Percentiles rank a stretch among this genome's conserved stretches.
Conservation (phyloP, 179 eudicot species). For the Beta corolliflora region DNA sequence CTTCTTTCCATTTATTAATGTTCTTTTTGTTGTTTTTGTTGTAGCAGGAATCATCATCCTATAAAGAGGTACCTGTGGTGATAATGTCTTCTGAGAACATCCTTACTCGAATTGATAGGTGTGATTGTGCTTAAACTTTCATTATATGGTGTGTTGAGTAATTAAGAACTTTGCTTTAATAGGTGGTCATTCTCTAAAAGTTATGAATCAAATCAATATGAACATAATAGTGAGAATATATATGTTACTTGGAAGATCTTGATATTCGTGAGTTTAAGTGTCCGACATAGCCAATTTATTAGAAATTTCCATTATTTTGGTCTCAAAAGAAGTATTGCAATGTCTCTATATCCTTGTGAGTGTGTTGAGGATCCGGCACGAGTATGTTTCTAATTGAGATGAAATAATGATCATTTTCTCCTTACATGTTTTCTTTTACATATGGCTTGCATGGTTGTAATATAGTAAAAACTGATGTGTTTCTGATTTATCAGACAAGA, state of each 20-base stretch:
- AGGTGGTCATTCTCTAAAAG: not conserved
- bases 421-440: no score
- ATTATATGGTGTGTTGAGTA: not conserved
- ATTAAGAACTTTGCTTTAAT: not conserved
- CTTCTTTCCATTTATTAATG: slow-evolving; percentile 8
- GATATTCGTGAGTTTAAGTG: no score
- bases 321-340: no score
- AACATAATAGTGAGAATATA: not conserved
- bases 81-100: slow-evolving; percentile 56
- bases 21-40: not conserved
- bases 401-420: no score
- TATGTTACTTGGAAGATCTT: not conserved
- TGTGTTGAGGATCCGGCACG: no score
- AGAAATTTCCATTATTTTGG: no score
- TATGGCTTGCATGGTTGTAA: not conserved
- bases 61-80: slow-evolving; percentile 46
- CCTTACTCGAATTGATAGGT: slow-evolving; percentile 48
- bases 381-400: no score
- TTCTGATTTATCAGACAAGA: slow-evolving; percentile 25
- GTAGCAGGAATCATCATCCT: slow-evolving; percentile 44
- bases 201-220: not conserved
- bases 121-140: not conserved
- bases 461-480: no score
- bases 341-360: not conserved
- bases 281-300: no score